Evolutionary conservation across 371 early-diverging fungal genomes (phyloP).

Genomic region (Circinella minor): DNA sequence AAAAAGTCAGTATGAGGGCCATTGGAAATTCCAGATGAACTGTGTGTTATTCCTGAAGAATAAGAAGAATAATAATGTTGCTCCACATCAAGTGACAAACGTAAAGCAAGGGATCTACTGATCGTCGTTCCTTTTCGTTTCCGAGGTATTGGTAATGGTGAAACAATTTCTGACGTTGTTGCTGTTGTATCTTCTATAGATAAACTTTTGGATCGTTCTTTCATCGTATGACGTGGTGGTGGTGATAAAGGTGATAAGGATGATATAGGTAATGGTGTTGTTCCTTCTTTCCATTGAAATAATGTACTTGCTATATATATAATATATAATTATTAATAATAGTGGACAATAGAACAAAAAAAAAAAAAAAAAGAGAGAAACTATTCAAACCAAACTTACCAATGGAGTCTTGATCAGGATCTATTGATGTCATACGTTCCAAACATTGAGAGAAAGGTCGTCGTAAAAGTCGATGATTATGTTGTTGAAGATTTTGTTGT

Average conservation of each 20-base stretch:
- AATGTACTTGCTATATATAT: background rate
- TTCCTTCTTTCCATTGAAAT: constrained; percentile 17
- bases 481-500: background rate
- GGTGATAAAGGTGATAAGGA: constrained; percentile 29
- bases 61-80: constrained; percentile 18
- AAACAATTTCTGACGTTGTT: background rate
- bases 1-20: constrained; percentile 18
- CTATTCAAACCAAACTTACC: background rate
- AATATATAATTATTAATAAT: background rate
- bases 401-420: constrained; percentile 4
- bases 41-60: background rate
- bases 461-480: background rate
- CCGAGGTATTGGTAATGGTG: constrained; percentile 4
- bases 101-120: constrained; percentile 25
- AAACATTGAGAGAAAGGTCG: constrained; percentile 15
- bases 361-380: no score
- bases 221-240: constrained; percentile 28
- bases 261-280: constrained; percentile 7
- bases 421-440: background rate
- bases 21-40: constrained; percentile 7
- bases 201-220: constrained; percentile 20
- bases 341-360: no score
- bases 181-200: constrained; percentile 11
- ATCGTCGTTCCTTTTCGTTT: constrained; percentile 13
- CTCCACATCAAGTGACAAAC: constrained; percentile 44